Evolutionary conservation across 2,329 filamentous ascomycete species (phyloP), one percentile per base, ranked within the genome.

Genomic region (Pseudogymnoascus sp.): DNA sequence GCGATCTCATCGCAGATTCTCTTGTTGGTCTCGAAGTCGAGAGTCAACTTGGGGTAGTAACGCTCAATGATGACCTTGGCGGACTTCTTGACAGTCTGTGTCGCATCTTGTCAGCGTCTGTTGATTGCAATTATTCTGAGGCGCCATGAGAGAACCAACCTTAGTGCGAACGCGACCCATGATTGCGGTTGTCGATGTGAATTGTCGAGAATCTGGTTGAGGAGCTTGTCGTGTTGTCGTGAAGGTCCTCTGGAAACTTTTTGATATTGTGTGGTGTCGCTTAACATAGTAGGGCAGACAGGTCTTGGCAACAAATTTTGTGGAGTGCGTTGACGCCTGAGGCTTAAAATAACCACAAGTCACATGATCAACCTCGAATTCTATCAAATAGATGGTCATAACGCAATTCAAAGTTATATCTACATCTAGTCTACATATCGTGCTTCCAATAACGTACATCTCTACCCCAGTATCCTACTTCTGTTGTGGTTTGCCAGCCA

Each of bases 1-100:
- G 95, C 95, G 75, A 99, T 95, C 84, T 99, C 95, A 92, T 97
- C 95, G 85, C 95, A 97, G 77, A 97, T 96, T 76, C 92, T 87
- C 90, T 97, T 97, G 90, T 97, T 97, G 87, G 91, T 96, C 89
- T 99, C 95, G 84, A 99, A 99, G 85, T 99, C 95, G 77, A 97
- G 91, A 70, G 93, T 97, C 79, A 99, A 86, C 83, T 91, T 92
- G 78, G 95, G 95, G 84, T 96, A 96, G 86, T 95, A 96, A 72
- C 90, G 87, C 89, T 97, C 93, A 82, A 99, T 97, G 84, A 97
- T 93, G 87, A 97, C 92, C 90, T 99, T 99, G 84, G 95, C 93
- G 85, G 87, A 89, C 81, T 88, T 88, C 83, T 89, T 89, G 76
- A 89, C 87, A 73, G 86, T 89, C 84, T 83, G 66, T 67, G 16